Evolutionary conservation across 139 green algal genomes (phyloP).

Genomic region (Chlamydomonas incerta): DNA sequence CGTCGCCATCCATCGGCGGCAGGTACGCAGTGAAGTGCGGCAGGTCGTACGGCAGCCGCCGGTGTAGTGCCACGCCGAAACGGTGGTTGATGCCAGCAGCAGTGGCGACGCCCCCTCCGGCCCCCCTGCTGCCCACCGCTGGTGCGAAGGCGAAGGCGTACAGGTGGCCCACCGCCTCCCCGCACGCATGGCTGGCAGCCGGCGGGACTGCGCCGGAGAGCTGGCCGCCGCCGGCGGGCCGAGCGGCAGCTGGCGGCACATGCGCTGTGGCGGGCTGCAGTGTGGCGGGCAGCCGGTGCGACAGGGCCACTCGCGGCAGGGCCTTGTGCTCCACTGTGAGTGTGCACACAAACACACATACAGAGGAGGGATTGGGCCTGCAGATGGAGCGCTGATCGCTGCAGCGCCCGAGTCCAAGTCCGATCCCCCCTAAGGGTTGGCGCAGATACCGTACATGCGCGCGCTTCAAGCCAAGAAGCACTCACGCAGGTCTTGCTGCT

Average conservation of each 20-base stretch:
- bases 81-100: neutral
- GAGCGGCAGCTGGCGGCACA: no score
- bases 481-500: neutral
- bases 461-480: no score
- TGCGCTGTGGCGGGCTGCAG: neutral
- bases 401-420: no score
- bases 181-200: no score
- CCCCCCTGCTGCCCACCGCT: no score
- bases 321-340: neutral
- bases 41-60: neutral
- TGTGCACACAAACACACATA: no score
- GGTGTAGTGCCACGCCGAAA: slow-evolving; percentile 1
- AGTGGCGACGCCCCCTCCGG: no score
- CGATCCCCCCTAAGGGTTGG: no score
- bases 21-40: neutral
- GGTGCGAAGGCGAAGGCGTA: slow-evolving; percentile 4
- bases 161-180: neutral
- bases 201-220: no score
- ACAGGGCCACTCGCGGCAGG: neutral
- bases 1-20: neutral
- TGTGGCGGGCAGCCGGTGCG: neutral
- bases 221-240: no score
- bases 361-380: no score
- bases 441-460: neutral
- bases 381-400: no score